Conservation (phyloP, 768 basidiomycete species). For the Leccinum obscurum region DNA sequence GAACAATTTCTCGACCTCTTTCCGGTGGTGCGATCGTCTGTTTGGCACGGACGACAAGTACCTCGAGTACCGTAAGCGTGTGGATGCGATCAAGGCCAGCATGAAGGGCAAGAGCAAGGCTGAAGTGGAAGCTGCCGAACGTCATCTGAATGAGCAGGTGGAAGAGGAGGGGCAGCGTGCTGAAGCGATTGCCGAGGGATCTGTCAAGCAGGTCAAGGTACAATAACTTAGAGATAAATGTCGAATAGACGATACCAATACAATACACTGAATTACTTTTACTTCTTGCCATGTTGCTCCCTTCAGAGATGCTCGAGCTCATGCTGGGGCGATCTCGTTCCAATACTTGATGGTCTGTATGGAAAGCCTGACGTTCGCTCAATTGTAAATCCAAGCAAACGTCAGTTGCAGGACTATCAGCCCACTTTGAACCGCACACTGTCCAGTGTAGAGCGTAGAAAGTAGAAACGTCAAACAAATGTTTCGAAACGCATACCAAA, state of each 20-base stretch:
- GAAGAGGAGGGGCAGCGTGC: slow-evolving; percentile 72
- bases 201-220: slow-evolving; percentile 29
- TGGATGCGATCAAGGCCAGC: slow-evolving; percentile 59
- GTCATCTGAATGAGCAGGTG: slow-evolving; percentile 62
- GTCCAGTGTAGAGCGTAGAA: no score
- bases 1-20: slow-evolving; percentile 92
- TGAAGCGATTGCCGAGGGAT: slow-evolving; percentile 55
- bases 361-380: no score
- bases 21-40: slow-evolving; percentile 90
- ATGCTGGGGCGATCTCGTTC: no score
- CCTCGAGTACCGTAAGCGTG: slow-evolving; percentile 68
- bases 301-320: no score
- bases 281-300: no score
- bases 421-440: no score
- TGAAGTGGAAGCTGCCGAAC: slow-evolving; percentile 56
- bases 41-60: slow-evolving; percentile 94
- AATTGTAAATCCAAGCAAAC: no score
- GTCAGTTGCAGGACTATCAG: no score
- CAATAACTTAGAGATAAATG: slow-evolving; percentile 15
- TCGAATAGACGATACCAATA: neutral
- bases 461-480: no score
- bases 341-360: no score
- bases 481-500: no score
- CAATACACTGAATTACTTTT: slow-evolving; percentile 3
- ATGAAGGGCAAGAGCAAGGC: slow-evolving; percentile 55